Percentiles rank a stretch among this genome's conserved stretches.
Evolutionary conservation across 768 basidiomycete genomes (phyloP).

Genomic region (Albatrellus ellisii): DNA sequence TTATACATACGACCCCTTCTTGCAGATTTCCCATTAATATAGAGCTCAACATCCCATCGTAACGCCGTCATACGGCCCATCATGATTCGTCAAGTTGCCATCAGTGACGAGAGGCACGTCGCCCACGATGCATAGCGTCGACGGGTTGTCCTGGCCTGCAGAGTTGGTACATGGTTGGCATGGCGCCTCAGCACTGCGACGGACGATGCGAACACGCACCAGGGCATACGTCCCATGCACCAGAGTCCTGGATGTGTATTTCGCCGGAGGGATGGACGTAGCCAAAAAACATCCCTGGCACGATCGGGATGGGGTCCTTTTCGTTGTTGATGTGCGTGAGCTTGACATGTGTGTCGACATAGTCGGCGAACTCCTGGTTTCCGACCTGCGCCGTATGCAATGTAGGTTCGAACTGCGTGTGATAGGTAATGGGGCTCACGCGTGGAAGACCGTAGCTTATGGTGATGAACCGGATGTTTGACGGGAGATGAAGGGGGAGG

Average conservation of each 20-base stretch:
- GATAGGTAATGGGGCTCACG: constrained; percentile 38
- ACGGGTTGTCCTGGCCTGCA: constrained; percentile 48
- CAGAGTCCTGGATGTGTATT: constrained; percentile 32
- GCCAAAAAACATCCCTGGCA: constrained; percentile 37
- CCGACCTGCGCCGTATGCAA: constrained; percentile 36
- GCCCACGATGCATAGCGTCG: constrained; percentile 35
- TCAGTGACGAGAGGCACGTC: constrained; percentile 38
- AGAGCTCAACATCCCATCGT: constrained; percentile 13
- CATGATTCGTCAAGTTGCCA: constrained; percentile 16
- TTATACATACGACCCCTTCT: too few relatives aligned
- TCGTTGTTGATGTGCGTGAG: constrained; percentile 25
- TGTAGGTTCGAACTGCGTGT: constrained; percentile 33
- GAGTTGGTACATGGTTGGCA: background rate
- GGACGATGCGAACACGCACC: constrained; percentile 12
- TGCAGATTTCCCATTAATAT: too few relatives aligned
- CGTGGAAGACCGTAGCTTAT: constrained; percentile 17
- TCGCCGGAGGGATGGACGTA: constrained; percentile 41
- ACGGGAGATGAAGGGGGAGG: constrained; percentile 14
- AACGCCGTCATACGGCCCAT: constrained; percentile 11
- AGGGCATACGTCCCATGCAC: constrained; percentile 28
- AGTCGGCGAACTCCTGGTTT: constrained; percentile 22
- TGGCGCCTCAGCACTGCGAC: background rate
- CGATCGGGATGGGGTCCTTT: constrained; percentile 35
- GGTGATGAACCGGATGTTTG: constrained; percentile 6
- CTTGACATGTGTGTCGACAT: constrained; percentile 13